Conservation (phyloP, 2,329 filamentous ascomycete species). For the Colletotrichum falcatum region DNA sequence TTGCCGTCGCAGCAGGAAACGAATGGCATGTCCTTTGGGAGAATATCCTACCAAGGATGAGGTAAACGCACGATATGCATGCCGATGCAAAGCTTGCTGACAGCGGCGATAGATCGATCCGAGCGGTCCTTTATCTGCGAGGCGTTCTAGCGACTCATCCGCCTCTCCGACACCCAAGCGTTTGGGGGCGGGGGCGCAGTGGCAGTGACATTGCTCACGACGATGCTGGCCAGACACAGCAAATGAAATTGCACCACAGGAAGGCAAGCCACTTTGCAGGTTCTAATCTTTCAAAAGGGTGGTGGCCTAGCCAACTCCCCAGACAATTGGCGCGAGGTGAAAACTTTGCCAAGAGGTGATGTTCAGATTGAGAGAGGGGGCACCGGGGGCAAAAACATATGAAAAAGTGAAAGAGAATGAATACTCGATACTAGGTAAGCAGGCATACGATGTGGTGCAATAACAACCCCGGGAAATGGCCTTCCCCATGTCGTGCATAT, state of each 20-base stretch:
- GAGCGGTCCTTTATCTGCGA: background rate
- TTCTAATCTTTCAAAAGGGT: constrained; percentile 1
- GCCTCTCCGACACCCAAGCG: background rate
- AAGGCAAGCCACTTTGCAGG: background rate
- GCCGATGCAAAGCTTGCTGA: background rate
- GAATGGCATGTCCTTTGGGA: background rate
- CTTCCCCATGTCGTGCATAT: constrained; percentile 38
- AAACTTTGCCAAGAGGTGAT: constrained; percentile 29
- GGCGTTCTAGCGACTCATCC: background rate
- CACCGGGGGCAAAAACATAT: background rate
- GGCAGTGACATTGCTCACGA: background rate
- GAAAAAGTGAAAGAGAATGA: background rate
- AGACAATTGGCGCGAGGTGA: constrained; percentile 5
- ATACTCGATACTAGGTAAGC: background rate
- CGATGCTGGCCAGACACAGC: background rate
- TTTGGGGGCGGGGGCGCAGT: background rate
- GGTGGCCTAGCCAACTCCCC: constrained; percentile 1
- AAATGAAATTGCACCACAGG: background rate
- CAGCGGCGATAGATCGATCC: constrained; percentile 5
- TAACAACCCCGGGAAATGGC: constrained; percentile 28
- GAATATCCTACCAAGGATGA: background rate
- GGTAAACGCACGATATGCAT: background rate
- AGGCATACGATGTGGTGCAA: constrained; percentile 12
- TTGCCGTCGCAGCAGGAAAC: background rate
- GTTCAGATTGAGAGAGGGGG: constrained; percentile 24